Base-by-base conservation (phyloP, 257 asterid species). In the Avicennia marina region DNA sequence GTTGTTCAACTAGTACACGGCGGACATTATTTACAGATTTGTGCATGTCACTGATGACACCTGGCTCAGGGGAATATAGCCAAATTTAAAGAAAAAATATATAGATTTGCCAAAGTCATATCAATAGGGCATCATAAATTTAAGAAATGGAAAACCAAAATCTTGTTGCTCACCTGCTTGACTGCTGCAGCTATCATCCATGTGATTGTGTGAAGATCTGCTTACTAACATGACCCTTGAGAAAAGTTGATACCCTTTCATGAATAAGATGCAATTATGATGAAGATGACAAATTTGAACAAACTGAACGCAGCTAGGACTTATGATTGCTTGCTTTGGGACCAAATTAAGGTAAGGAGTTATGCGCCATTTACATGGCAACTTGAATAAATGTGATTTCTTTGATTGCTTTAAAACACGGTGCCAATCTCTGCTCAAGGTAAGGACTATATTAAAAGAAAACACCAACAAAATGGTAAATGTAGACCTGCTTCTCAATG, bases 251-350 rank as follows among this genome's bases (percentile, higher is more conserved):
- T 20, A 20, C 13, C 25, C 55, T 56, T 67, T 49, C 34, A 11
- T 49, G 26, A 66, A 55, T 19, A 49, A 75, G 67, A 72, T 24
- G 50, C 47, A 59, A 38, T n/a, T n/a, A n/a, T n/a, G n/a, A n/a
- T 42, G 15, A 47, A 44, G 55, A 57, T 22, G 49, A 64, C 17
- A 57, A 41, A 20, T 32, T 32, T 24, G 44, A 13, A 46, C 25
- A 46, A 31, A 17, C 44, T 20, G 39, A 32, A 52, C 42, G 53
- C 25, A 11, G 43, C 32, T 19, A 59, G 10, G 42, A 16, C n/a
- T 21, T 43, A 51, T 55, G 60, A 44, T 65, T 74, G 67, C 95
- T 79, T 77, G 87, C 96, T 53, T 59, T 3, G 82, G 73, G 49
- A 78, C 66, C 67, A 68, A 68, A 70, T 72, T 73, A 62, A 87